Evolutionary conservation across 129 eudicot genomes (phyloP), one percentile per base, ranked within the genome.

Genomic region (Ambrosia artemisiifolia): DNA sequence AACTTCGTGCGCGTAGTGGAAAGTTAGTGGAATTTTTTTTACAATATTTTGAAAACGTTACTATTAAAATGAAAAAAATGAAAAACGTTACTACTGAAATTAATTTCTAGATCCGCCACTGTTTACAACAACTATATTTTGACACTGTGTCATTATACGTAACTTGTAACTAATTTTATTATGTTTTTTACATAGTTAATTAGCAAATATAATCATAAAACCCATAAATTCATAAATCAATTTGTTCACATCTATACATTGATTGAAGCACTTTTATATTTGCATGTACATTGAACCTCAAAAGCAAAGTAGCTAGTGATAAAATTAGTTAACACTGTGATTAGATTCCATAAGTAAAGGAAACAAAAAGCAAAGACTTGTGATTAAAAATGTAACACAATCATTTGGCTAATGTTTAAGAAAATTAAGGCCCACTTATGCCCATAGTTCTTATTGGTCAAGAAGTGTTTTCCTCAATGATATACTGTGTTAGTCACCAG

Each of bases 341-440:
- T 76, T 76, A 76, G 80, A 76, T 76, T 76, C 74, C 80, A 67
- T 47, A 76, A 67, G 28, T 76, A 59, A 76, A 67, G 80, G 69
- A 57, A 67, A 67, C 48, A 72, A 67, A 76, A 76, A 76, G 13
- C 68, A 18, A 67, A 46, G 51, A 67, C 43, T 76, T 56, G 55
- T 49, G 80, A 76, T 76, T 76, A 76, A 46, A 54, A 59, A n/a
- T 56, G 75, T 19, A 67, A 76, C 80, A 76, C 46, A 35, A 76
- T 67, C 69, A 76, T 76, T 75, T 55, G 46, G 24, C 54, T 24
- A 71, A 33, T 69, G 74, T 50, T 69, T 4, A 62, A 63, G 7
- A 75, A 75, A 65, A 75, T 75, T 75, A 65, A 54, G 79, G 73
- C 33, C 56, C 72, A 65, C 73, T 76, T 75, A 51, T 67, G 20